Evolutionary conservation across 306 rosid genomes (phyloP), one percentile per base, ranked within the genome.

Genomic region (Cajanus cajan): DNA sequence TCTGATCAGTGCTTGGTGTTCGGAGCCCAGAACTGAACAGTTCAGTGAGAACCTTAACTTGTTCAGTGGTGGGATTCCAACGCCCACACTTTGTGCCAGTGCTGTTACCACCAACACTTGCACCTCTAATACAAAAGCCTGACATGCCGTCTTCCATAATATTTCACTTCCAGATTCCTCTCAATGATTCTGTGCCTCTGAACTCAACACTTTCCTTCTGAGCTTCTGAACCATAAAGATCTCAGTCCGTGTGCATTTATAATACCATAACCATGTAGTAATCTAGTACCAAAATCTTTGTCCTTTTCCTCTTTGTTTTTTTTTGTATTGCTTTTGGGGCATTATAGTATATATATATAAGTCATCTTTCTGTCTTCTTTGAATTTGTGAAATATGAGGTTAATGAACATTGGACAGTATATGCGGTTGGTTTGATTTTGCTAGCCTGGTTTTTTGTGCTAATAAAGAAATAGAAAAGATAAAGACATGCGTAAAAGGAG

Each of bases 11-110:
- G 83, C 86, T 95, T 9, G 99, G 99, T 0, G 98, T 95, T 48
- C 99, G 82, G 33, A 95, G 94, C 72, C 99, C 99, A 0, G 97
- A 91, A 85, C 86, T 86, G 85, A 93, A 95, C 16, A 95, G 70
- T 16, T 95, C 92, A 33, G 92, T 95, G 33, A 95, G 87, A 82
- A 90, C 85, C 85, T 90, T 93, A 24, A 93, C 96, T 70, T 95
- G 99, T 71, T 95, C 99, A 16, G 47, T 34, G 5, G 98, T 95
- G 1, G 99, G 99, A 82, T 91, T 92, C 99, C 99, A 95, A 58
- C 99, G 93, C 55, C 99, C 98, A 76, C 99, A 91, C 88, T 95
- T 95, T 0, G 87, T 88, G 15, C 95, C 93, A 63, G 70, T 54
- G 3, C 78, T 77, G 5, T 43, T 72, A 8, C 85, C 76, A 41